Conservation (phyloP, 2,329 filamentous ascomycete genomes). For the Penicillium paneum region DNA sequence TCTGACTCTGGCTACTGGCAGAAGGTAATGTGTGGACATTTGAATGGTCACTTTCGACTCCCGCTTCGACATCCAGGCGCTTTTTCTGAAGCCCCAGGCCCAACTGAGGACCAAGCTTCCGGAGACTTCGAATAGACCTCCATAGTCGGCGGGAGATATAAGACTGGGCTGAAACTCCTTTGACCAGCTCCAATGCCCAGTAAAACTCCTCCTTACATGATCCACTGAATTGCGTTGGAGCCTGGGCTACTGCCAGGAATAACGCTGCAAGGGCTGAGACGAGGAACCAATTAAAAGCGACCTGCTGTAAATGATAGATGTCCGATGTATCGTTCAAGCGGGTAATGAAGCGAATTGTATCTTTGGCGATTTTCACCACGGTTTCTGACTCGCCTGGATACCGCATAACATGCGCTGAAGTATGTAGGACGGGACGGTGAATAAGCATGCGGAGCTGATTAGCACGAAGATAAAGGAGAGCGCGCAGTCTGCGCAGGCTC, state of each 20-base stretch:
- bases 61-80: conserved; percentile 5
- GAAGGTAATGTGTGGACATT: conserved; percentile 46
- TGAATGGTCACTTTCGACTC: neutral
- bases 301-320: conserved; percentile 61
- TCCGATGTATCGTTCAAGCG: conserved; percentile 59
- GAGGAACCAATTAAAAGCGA: conserved; percentile 64
- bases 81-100: conserved; percentile 45
- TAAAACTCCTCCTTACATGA: conserved; percentile 62
- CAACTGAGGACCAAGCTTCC: conserved; percentile 59
- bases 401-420: conserved; percentile 67
- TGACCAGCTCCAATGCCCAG: conserved; percentile 61
- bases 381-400: conserved; percentile 69
- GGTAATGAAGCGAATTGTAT: conserved; percentile 60
- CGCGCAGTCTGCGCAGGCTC: conserved; percentile 68
- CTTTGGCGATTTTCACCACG: conserved; percentile 61
- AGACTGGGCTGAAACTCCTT: conserved; percentile 58
- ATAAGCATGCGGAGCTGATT: conserved; percentile 89
- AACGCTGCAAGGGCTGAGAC: conserved; percentile 61
- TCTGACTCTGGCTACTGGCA: conserved; percentile 53
- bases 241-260: conserved; percentile 62
- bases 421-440: conserved; percentile 81
- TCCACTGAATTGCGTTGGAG: conserved; percentile 56
- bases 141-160: conserved; percentile 61
- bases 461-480: conserved; percentile 79
- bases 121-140: conserved; percentile 60